These are phyloP conservation scores for Globisporangium echinulatum DNA, from an alignment of 352 stramenopile genomes.

Conservation along the genomic window DNA sequence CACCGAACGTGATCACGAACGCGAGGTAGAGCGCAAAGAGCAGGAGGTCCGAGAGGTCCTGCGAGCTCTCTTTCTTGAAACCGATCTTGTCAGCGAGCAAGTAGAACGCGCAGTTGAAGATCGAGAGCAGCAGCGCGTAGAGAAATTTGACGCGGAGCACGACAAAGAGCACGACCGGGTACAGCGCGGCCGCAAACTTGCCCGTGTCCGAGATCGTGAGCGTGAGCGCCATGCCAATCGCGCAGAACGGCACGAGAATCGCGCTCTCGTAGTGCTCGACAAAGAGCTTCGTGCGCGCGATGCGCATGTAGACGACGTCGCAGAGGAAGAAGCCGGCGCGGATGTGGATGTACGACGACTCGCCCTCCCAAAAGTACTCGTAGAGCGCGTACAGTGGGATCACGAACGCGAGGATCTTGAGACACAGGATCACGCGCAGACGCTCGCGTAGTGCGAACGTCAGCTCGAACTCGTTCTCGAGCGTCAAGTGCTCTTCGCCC, in stretches of 20 bases:
- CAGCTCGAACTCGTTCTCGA: constrained; percentile 70
- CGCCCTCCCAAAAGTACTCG: constrained; percentile 56
- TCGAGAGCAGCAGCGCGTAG: constrained; percentile 60
- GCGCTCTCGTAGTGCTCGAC: constrained; percentile 67
- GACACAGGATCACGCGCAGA: constrained; percentile 52
- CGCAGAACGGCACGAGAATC: constrained; percentile 64
- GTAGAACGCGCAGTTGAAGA: constrained; percentile 82
- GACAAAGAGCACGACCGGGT: constrained; percentile 73
- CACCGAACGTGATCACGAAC: constrained; percentile 67
- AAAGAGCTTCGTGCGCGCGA: constrained; percentile 63
- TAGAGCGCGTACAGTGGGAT: constrained; percentile 70
- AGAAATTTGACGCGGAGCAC: constrained; percentile 84
- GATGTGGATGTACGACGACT: constrained; percentile 60
- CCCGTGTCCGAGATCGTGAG: constrained; percentile 79
- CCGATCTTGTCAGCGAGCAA: constrained; percentile 50
- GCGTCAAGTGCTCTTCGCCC: constrained; percentile 70
- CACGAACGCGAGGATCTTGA: constrained; percentile 68
- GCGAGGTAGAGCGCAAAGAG: constrained; percentile 71
- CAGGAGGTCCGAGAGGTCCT: constrained; percentile 38
- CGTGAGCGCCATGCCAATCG: constrained; percentile 70
- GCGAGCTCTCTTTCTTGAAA: constrained; percentile 23
- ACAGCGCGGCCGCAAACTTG: constrained; percentile 76
- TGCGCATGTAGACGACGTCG: constrained; percentile 64
- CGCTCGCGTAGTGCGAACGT: constrained; percentile 69
- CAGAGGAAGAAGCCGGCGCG: constrained; percentile 62